Evolutionary conservation across 2,329 filamentous ascomycete genomes (phyloP).

Genomic region (Cladosporium sp.): DNA sequence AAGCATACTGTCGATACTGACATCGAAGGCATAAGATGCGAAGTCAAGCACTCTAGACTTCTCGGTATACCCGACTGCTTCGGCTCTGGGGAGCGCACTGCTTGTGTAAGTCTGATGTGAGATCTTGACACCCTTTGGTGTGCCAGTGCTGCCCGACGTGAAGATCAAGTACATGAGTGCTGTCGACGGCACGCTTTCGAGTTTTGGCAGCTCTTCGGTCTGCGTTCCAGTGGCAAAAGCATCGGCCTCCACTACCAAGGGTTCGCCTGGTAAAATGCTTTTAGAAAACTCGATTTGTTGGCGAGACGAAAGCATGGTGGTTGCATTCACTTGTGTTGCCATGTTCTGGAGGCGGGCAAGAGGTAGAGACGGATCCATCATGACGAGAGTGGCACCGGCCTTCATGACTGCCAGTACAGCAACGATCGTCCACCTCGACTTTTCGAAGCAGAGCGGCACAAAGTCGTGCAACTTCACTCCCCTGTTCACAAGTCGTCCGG

Average conservation of each 20-base stretch:
- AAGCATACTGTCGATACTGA: constrained; percentile 14
- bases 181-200: constrained; percentile 11
- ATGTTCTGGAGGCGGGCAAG: constrained; percentile 9
- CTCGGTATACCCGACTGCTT: constrained; percentile 2
- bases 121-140: constrained; percentile 17
- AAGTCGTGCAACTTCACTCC: constrained; percentile 10
- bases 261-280: constrained; percentile 14
- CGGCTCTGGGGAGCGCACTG: constrained; percentile 43
- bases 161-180: constrained; percentile 19
- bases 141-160: constrained; percentile 20
- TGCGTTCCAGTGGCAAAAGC: background rate
- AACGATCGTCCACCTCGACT: constrained; percentile 34
- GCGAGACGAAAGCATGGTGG: constrained; percentile 13
- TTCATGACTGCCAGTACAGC: constrained; percentile 37
- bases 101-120: constrained; percentile 51
- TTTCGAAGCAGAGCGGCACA: constrained; percentile 37
- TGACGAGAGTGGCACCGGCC: constrained; percentile 33
- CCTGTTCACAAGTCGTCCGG: background rate
- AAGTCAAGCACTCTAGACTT: constrained; percentile 13
- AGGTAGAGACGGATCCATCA: constrained; percentile 33
- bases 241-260: constrained; percentile 14
- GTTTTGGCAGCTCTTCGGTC: background rate
- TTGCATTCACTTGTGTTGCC: constrained; percentile 9
- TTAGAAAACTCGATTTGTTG: constrained; percentile 16
- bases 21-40: constrained; percentile 16